Evolutionary conservation across 2,329 filamentous ascomycete species (phyloP).

Genomic region (Calonectria henricotiae): DNA sequence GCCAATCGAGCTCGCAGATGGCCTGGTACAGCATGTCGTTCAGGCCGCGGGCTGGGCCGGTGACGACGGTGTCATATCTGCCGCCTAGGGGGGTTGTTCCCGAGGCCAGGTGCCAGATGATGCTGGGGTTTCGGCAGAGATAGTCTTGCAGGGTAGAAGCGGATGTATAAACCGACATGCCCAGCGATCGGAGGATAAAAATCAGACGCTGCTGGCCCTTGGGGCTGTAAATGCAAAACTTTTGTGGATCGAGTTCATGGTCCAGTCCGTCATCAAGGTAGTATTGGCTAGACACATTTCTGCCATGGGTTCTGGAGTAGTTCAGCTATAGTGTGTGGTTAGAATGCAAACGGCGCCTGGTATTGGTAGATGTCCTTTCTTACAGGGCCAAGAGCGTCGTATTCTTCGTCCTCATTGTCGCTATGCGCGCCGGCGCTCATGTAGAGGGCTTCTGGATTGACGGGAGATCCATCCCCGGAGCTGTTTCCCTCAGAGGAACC

Average conservation of each 20-base stretch:
- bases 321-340: background rate
- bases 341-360: background rate
- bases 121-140: conserved; percentile 43
- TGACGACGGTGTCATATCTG: background rate
- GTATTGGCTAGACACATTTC: background rate
- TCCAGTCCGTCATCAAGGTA: background rate
- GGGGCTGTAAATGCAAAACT: background rate
- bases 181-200: background rate
- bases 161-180: conserved; percentile 1
- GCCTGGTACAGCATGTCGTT: conserved; percentile 5
- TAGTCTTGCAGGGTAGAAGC: conserved; percentile 27
- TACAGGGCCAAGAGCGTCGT: background rate
- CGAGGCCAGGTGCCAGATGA: conserved; percentile 45
- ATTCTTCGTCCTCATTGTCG: background rate
- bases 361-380: background rate
- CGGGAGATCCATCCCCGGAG: background rate
- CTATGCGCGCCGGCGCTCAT: background rate
- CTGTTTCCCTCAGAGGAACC: background rate
- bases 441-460: background rate
- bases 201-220: background rate
- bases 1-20: conserved; percentile 9
- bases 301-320: no score
- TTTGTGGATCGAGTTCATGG: background rate
- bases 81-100: background rate
- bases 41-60: background rate